Evolutionary conservation across 345 rosid genomes (phyloP).

Genomic region (Clarkia xantiana): DNA sequence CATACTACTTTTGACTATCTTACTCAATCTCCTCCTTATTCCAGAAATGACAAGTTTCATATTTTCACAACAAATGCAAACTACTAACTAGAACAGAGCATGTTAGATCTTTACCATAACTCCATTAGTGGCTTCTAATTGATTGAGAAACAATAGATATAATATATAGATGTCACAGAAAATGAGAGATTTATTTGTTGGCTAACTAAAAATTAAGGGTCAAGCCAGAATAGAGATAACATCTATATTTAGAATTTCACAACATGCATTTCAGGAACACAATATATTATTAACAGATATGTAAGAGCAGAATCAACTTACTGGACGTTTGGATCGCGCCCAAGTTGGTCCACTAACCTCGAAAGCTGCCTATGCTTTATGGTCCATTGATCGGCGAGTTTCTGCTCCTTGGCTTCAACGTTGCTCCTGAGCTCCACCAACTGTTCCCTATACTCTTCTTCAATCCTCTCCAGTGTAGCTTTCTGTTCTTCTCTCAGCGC

Average conservation of each 20-base stretch:
- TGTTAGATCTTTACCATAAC: too few species aligned
- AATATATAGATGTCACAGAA: not conserved
- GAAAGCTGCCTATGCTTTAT: constrained; percentile 53
- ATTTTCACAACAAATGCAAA: too few species aligned
- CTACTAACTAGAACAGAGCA: too few species aligned
- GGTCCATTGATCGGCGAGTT: constrained; percentile 81
- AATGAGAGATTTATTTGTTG: too few species aligned
- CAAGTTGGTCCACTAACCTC: constrained; percentile 71
- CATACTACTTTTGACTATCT: too few species aligned
- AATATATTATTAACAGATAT: too few species aligned
- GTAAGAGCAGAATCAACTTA: not conserved
- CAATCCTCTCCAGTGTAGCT: constrained; percentile 55
- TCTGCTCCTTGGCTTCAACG: constrained; percentile 81
- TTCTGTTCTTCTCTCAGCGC: constrained; percentile 81
- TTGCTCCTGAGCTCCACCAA: constrained; percentile 53
- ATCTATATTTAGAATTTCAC: not conserved
- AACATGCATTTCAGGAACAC: not conserved
- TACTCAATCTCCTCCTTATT: too few species aligned
- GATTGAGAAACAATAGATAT: not conserved
- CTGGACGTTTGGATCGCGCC: not conserved
- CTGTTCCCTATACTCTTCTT: constrained; percentile 72
- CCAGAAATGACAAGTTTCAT: too few species aligned
- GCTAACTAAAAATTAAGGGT: too few species aligned
- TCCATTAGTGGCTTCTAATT: too few species aligned
- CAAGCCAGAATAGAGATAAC: too few species aligned